A percentile compares a stretch with the other conserved stretches of the same genome.
phyloP scores from a whole-genome alignment of 805 yeast genomes.

The Saccharomyces eubayanus region DNA sequence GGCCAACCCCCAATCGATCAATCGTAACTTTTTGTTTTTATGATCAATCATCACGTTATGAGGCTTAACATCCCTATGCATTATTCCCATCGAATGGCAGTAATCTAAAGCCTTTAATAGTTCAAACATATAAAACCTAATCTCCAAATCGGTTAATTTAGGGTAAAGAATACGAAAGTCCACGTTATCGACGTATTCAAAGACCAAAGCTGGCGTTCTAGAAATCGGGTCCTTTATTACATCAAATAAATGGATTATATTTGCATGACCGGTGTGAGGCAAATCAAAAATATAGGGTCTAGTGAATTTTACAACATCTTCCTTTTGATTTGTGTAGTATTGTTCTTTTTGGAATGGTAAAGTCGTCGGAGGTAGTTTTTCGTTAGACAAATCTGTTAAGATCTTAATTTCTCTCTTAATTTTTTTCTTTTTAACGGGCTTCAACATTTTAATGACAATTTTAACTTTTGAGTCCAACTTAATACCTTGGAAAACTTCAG shows the following conservation, averaged over 20 bases:
- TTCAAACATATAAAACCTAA: constrained; percentile 76
- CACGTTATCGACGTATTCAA: constrained; percentile 74
- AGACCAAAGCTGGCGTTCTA: constrained; percentile 79
- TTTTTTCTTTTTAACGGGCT: constrained; percentile 89
- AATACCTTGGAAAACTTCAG: constrained; percentile 88
- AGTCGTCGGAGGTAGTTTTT: constrained; percentile 24
- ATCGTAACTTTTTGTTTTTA: constrained; percentile 46
- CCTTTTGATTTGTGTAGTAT: constrained; percentile 26
- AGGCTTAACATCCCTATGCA: constrained; percentile 92
- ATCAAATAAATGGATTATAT: constrained; percentile 68
- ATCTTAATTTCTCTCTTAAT: constrained; percentile 85
- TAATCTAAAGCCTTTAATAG: constrained; percentile 77
- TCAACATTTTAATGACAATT: constrained; percentile 81
- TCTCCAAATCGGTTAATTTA: constrained; percentile 62
- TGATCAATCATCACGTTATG: constrained; percentile 93
- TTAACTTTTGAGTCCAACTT: constrained; percentile 53
- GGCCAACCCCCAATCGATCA: constrained; percentile 93
- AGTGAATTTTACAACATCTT: constrained; percentile 18
- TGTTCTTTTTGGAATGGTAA: constrained; percentile 17
- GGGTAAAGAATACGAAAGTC: constrained; percentile 80
- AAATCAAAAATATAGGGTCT: constrained; percentile 23
- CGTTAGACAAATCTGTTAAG: constrained; percentile 61
- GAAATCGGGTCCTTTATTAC: constrained; percentile 73
- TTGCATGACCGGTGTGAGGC: constrained; percentile 42
- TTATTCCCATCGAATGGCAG: constrained; percentile 88